Conservation (phyloP, 768 basidiomycete species). For the Lepiota venenata region DNA sequence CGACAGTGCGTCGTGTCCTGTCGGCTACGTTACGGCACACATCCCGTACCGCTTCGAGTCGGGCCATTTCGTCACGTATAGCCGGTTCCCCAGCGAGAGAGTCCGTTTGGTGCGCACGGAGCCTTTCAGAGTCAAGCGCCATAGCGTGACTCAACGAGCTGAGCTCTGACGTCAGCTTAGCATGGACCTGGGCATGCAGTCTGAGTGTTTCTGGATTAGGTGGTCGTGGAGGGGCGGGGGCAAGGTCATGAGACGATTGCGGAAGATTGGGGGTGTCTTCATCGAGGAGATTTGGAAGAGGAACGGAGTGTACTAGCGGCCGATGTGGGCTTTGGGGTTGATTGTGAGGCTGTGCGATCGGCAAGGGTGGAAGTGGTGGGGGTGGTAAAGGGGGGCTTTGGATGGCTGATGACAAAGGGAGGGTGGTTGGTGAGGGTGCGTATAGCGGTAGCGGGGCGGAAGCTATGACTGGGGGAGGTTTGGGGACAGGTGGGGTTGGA, state of each 20-base stretch:
- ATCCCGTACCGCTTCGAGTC: constrained; percentile 88
- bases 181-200: constrained; percentile 74
- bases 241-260: constrained; percentile 9
- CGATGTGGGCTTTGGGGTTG: constrained; percentile 15
- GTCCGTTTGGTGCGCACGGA: constrained; percentile 80
- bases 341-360: constrained; percentile 15
- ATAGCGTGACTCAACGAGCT: constrained; percentile 65
- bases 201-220: constrained; percentile 87
- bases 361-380: constrained; percentile 12
- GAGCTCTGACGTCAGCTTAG: constrained; percentile 69
- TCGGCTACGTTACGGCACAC: constrained; percentile 81
- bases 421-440: constrained; percentile 1
- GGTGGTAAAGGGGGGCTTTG: constrained; percentile 6
- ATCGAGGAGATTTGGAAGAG: constrained; percentile 62
- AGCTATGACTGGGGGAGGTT: not conserved
- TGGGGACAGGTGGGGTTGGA: not conserved
- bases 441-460: constrained; percentile 4
- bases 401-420: not conserved
- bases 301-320: constrained; percentile 18
- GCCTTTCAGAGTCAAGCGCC: constrained; percentile 63
- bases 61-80: constrained; percentile 93
- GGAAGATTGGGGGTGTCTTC: constrained; percentile 40
- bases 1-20: constrained; percentile 60
- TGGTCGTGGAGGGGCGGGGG: constrained; percentile 68
- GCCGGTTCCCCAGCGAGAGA: constrained; percentile 89